Evolutionary conservation across 768 basidiomycete species (phyloP).

Genomic region (Nidularia sp.): DNA sequence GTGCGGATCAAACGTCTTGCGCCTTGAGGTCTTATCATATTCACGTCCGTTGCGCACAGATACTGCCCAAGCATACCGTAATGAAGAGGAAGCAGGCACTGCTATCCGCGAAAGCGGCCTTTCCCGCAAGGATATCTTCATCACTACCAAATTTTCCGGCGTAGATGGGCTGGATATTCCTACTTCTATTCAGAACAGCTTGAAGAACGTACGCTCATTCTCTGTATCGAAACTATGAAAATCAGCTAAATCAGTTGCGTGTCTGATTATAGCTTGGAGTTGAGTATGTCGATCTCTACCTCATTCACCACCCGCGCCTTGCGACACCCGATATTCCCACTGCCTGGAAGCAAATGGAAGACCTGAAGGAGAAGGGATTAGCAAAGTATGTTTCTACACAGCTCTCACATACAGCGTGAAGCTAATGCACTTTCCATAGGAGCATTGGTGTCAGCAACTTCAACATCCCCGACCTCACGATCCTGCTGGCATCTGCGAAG

Average conservation of each 20-base stretch:
- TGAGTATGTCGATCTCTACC: slow-evolving; percentile 65
- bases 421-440: slow-evolving; percentile 24
- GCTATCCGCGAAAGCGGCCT: slow-evolving; percentile 55
- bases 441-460: slow-evolving; percentile 77
- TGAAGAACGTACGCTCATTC: slow-evolving; percentile 42
- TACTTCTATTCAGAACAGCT: slow-evolving; percentile 51
- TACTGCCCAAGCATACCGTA: slow-evolving; percentile 59
- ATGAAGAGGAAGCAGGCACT: slow-evolving; percentile 53
- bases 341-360: slow-evolving; percentile 63
- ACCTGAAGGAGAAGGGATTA: slow-evolving; percentile 48
- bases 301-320: slow-evolving; percentile 56
- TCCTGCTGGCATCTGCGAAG: slow-evolving; percentile 54
- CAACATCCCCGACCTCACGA: slow-evolving; percentile 45
- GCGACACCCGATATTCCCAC: slow-evolving; percentile 57
- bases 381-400: slow-evolving; percentile 38
- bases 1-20: slow-evolving; percentile 25
- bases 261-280: slow-evolving; percentile 47
- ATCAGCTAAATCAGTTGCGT: background rate
- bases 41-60: slow-evolving; percentile 25
- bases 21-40: background rate
- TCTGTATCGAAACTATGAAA: background rate
- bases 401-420: background rate
- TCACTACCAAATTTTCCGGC: slow-evolving; percentile 67
- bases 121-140: slow-evolving; percentile 49
- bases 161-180: slow-evolving; percentile 44